These are phyloP conservation scores for Fusarium armeniacum DNA, from an alignment of 2,329 filamentous ascomycete species.

Conservation along the genomic window DNA sequence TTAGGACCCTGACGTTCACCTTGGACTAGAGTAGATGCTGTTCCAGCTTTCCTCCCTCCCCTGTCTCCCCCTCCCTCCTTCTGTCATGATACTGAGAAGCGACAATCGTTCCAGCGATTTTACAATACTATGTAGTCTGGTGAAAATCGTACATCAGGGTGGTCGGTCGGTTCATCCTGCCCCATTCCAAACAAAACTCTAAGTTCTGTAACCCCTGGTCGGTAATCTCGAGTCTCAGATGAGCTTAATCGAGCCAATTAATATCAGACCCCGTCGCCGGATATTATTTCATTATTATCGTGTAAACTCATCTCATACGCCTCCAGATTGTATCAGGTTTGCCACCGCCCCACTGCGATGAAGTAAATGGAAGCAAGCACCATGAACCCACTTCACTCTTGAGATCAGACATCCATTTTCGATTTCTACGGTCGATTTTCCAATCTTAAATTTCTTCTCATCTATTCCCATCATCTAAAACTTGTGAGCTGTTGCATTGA, in stretches of 20 bases:
- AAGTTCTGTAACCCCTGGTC: constrained; percentile 11
- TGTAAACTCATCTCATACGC: constrained; percentile 31
- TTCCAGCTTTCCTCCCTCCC: constrained; percentile 22
- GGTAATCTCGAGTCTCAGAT: constrained; percentile 32
- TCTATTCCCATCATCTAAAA: constrained; percentile 41
- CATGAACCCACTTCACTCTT: constrained; percentile 8
- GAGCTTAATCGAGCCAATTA: constrained; percentile 42
- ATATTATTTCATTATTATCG: constrained; percentile 13
- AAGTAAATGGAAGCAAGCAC: constrained; percentile 28
- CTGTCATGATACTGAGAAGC: constrained; percentile 8
- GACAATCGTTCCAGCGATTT: constrained; percentile 18
- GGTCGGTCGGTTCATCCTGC: constrained; percentile 5
- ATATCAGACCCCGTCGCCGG: constrained; percentile 24
- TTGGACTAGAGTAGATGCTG: constrained; percentile 4
- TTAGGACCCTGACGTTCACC: constrained; percentile 17
- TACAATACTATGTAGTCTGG: constrained; percentile 18
- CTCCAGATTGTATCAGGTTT: constrained; percentile 27
- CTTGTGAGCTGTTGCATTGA: constrained; percentile 59
- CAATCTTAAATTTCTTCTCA: constrained; percentile 9
- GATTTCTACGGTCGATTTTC: constrained; percentile 8
- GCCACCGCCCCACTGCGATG: neutral
- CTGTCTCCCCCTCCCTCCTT: constrained; percentile 5
- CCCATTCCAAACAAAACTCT: constrained; percentile 32
- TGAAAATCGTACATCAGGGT: constrained; percentile 15
- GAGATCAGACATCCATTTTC: neutral